Base-by-base conservation (phyloP, 768 basidiomycete genomes). In the Trametes coccinea region DNA sequence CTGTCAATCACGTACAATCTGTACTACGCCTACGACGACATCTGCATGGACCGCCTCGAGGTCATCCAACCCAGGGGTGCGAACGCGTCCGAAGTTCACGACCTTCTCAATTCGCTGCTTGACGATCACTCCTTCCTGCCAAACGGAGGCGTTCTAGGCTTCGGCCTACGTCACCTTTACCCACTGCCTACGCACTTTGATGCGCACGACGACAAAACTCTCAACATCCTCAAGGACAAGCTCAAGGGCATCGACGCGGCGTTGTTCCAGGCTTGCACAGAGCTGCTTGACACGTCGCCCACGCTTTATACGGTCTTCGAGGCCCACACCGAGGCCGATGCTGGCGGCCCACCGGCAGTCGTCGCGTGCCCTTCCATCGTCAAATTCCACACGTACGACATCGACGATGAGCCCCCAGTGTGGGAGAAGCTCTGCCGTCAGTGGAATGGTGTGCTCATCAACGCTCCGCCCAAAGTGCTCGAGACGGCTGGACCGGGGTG, bases 1-100 rank as follows among this genome's bases (percentile, higher is more conserved):
- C 72, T 82, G 31, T 81, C 78, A 2, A 54, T 82, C 48, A 78
- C 80, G 0, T 80, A 77, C 69, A 79, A 80, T 53, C 74, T 81
- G n/a, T 71, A 74, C 57, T 61, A 61, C 52, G 48, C 33, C 30
- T 10, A 50, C 9, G 58, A 66, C 16, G 56, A 39, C 33, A 30
- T 2, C 4, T 6, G 27, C 10, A 46, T 43, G 34, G 40, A 46
- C 58, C 10, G 31, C 7, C 44, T 50, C 2, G 33, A 37, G 14
- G 16, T 62, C 41, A 7, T 48, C 37, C 48, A 52, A 14, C 54
- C 53, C 10, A 52, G 16, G 11, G 34, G 40, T 41, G 55, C 49
- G 30, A 67, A 65, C 39, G 17, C n/a, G 29, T 16, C 48, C 3
- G 50, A 27, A 6, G 64, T 74, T 34, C 55, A 54, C 22, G 14